Percentiles rank a stretch among this genome's conserved stretches.
Evolutionary conservation across 176 grass and related monocot species (phyloP).

Genomic region (Carex myosuroides): DNA sequence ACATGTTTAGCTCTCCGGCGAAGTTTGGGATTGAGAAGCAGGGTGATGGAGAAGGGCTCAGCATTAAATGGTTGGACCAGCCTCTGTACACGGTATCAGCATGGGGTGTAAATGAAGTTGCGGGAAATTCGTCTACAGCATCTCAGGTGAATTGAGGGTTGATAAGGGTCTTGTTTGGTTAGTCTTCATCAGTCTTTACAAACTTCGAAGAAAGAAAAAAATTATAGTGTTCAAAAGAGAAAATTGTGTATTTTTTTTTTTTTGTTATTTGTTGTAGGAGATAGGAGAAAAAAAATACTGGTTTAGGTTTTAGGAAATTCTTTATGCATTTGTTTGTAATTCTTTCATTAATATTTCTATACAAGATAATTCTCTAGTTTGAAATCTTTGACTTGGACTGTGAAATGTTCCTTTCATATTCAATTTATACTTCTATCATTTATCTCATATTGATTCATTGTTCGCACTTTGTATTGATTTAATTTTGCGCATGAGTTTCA

Average conservation of each 20-base stretch:
- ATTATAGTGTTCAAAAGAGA: slow-evolving; percentile 14
- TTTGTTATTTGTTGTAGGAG: slow-evolving; percentile 11
- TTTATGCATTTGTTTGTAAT: slow-evolving; percentile 18
- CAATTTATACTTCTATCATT: neutral
- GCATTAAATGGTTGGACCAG: slow-evolving; percentile 62
- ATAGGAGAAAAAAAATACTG: slow-evolving; percentile 21
- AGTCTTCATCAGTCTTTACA: neutral
- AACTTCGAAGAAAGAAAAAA: neutral
- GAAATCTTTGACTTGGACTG: neutral
- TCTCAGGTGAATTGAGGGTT: slow-evolving; percentile 20
- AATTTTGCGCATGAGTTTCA: neutral
- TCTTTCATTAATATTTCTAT: slow-evolving; percentile 12
- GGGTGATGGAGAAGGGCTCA: slow-evolving; percentile 59
- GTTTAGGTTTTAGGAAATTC: slow-evolving; percentile 25
- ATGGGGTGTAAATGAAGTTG: slow-evolving; percentile 44
- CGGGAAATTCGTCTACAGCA: slow-evolving; percentile 43
- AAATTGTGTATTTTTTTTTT: neutral
- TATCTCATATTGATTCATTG: neutral
- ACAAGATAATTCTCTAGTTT: neutral
- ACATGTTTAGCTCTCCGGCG: slow-evolving; percentile 51
- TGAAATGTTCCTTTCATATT: neutral
- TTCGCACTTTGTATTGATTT: neutral
- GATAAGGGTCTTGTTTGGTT: neutral
- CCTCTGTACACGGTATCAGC: slow-evolving; percentile 82
- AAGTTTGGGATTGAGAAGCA: slow-evolving; percentile 55